A percentile compares a stretch with the other conserved stretches of the same genome.
phyloP scores from a whole-genome alignment of 768 basidiomycete species.

The Tricholoma terreum region DNA sequence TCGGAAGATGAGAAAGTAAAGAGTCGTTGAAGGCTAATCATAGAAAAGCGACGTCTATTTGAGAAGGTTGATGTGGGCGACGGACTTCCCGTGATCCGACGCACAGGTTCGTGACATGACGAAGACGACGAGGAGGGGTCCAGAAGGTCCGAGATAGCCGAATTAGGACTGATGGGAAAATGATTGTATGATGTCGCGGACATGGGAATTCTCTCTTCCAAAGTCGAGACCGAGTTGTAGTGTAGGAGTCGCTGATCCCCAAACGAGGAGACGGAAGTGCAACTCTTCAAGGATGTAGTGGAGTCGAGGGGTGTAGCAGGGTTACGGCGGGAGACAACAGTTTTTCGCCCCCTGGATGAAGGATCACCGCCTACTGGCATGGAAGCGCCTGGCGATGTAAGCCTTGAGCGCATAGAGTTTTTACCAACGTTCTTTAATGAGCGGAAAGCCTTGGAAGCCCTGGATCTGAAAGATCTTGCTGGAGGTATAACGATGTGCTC shows the following conservation, averaged over 20 bases:
- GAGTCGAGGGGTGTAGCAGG: slow-evolving; percentile 36
- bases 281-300: slow-evolving; percentile 20
- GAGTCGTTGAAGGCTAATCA: slow-evolving; percentile 34
- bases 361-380: slow-evolving; percentile 15
- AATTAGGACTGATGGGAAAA: not conserved
- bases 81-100: slow-evolving; percentile 20
- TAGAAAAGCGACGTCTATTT: slow-evolving; percentile 35
- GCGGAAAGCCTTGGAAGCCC: slow-evolving; percentile 45
- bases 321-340: slow-evolving; percentile 36
- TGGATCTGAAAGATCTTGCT: slow-evolving; percentile 39
- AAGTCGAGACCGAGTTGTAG: not conserved
- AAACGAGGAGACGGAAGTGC: slow-evolving; percentile 27
- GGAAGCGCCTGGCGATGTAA: slow-evolving; percentile 37
- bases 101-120: slow-evolving; percentile 15
- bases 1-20: slow-evolving; percentile 33
- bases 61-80: slow-evolving; percentile 34
- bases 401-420: slow-evolving; percentile 28
- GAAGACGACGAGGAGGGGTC: slow-evolving; percentile 10
- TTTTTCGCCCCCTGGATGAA: slow-evolving; percentile 26
- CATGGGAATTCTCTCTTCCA: not conserved
- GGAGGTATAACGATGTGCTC: slow-evolving; percentile 15
- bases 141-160: not conserved
- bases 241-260: slow-evolving; percentile 9
- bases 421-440: slow-evolving; percentile 45
- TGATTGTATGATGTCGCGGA: not conserved